Base-by-base conservation (phyloP, 1,139 yeast species). In the Oligophagozyma castellii region DNA sequence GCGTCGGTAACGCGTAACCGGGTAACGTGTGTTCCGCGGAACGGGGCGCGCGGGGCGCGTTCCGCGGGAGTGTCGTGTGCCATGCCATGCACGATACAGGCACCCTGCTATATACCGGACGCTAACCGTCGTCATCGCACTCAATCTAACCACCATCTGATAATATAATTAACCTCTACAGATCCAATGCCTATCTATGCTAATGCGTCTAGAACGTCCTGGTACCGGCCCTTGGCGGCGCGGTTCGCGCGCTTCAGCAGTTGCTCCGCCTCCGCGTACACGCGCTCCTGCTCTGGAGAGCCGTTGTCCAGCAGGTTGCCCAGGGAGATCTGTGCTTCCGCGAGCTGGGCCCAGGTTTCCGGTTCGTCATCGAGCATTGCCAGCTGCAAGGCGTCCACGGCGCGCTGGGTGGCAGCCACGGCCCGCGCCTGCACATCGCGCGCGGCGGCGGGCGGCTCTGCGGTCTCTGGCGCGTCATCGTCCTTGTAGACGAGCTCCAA, bases 251-350 rank as follows among this genome's bases (percentile, higher is more conserved):
- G 70, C 30, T 53, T 60, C 42, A 78, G 56, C 15, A 67, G 61
- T 35, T 58, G 56, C 46, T 76, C 86, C 0, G 95, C 96, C 33
- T 67, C 65, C 15, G 56, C 49, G 49, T 84, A 84, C 31, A 65
- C 56, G 10, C 59, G 44, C 35, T 73, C 78, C 53, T 81, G 93
- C 27, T 73, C 74, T 21, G 58, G 55, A 30, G 78, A 65, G 22
- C 76, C 84, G 24, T 69, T 56, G 7, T 73, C 78, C 39, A 67
- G 61, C 34, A 83, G 50, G 46, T 84, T 84, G 6, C 86, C 95
- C 41, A 80, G 58, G 10, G 77, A 69, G 21, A 86, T 79, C 48
- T 71, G 63, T 1, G 93, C 86, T 51, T 89, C 96, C 2, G 95
- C 95, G 25, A 78, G 59, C 40, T 69, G 68, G 5, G 74, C 94